Evolutionary conservation across 148 eudicot species (phyloP), one percentile per base, ranked within the genome.

Genomic region (Nepenthes gracilis): DNA sequence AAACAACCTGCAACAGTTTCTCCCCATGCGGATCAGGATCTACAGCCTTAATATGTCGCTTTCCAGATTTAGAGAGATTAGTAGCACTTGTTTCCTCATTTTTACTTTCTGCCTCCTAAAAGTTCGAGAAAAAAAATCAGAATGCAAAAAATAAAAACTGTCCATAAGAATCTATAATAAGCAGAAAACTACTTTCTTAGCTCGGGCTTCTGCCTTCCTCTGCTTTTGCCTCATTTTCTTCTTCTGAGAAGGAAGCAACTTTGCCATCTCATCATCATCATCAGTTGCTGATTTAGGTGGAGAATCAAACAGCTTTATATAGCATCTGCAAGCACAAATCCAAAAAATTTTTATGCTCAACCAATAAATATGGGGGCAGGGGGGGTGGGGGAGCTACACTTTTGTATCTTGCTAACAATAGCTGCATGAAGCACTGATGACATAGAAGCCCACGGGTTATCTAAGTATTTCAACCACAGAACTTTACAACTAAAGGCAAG

Each of bases 191-290:
- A 88, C 99, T 78, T 93, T 93, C 80, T 93, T 93, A 40, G 99
- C 96, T 64, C 95, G 80, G 55, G 96, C 96, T 70, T 88, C 98
- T 49, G 99, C 96, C 70, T 93, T 93, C 65, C 87, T 84, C 79
- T 86, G 99, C 75, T 84, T 93, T 82, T 93, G 99, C 64, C 83
- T 86, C 83, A 93, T 14, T 74, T 93, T 93, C 92, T 93, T 89
- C 74, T 86, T 88, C 72, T 93, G 99, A 56, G 95, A 64, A 75
- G 96, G 76, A 66, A 82, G 83, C 77, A 93, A 66, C 68, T 81
- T 93, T 10, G 95, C 78, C 83, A 85, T 80, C 64, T 93, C 95
- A 66, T 89, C 96, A 56, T 93, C 96, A 76, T 86, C 96, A 71
- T 93, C 99, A 14, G 81, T 61, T n/a, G 85, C 68, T 33, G 92